A percentile compares a stretch with the other conserved stretches of the same genome.
These are phyloP conservation scores for Boechera stricta DNA, from an alignment of 345 rosid species.

Conservation along the genomic window DNA sequence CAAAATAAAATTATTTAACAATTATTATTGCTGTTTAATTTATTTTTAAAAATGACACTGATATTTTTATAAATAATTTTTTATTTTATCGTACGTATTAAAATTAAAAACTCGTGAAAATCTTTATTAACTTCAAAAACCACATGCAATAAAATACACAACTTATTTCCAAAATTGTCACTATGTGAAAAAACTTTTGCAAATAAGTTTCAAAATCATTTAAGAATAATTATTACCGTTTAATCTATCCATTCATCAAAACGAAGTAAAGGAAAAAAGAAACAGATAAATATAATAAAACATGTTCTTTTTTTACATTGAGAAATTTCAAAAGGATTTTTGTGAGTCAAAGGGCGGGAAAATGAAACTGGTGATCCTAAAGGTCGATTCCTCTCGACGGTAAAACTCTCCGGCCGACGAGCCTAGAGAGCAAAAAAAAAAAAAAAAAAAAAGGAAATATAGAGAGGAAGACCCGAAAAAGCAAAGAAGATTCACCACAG, in stretches of 20 bases:
- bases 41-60: no score
- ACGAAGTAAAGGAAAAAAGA: background rate
- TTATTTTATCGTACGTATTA: no score
- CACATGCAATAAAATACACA: background rate
- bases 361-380: slow-evolving; percentile 29
- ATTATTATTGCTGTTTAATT: no score
- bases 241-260: background rate
- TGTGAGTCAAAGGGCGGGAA: slow-evolving; percentile 2
- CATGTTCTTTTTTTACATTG: slow-evolving; percentile 9
- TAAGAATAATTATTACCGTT: background rate
- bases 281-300: slow-evolving; percentile 15
- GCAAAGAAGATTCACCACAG: slow-evolving; percentile 40
- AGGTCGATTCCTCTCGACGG: slow-evolving; percentile 40
- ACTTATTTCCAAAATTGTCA: background rate
- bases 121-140: no score
- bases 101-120: no score
- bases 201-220: background rate
- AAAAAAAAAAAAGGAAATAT: background rate
- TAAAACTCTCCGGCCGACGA: slow-evolving; percentile 44
- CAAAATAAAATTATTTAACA: no score
- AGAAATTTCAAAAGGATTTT: slow-evolving; percentile 3
- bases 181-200: background rate
- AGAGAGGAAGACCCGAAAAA: slow-evolving; percentile 36
- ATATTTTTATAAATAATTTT: no score
- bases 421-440: slow-evolving; percentile 40